Conservation (phyloP, 2,329 filamentous ascomycete genomes). For the Parafenestella ontariensis region DNA sequence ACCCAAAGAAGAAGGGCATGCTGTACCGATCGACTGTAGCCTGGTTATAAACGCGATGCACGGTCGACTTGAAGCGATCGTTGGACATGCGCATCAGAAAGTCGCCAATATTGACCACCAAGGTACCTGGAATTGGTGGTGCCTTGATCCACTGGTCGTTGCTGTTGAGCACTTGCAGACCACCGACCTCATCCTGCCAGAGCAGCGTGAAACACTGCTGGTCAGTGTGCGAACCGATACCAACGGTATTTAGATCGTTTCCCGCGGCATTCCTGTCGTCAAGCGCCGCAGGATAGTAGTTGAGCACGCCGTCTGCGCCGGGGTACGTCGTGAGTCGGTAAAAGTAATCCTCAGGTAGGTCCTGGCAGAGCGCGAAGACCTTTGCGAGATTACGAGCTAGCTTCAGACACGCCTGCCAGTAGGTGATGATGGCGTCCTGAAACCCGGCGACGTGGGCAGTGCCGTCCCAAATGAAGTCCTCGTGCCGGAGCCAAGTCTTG, state of each 20-base stretch:
- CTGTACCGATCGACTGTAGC: conserved; percentile 53
- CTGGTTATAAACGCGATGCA: conserved; percentile 39
- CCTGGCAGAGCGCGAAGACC: too few relatives aligned
- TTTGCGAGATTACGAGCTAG: too few relatives aligned
- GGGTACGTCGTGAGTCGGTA: too few relatives aligned
- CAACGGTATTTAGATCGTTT: not conserved
- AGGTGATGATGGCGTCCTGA: too few relatives aligned
- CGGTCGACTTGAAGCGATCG: conserved; percentile 61
- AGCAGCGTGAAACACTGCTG: conserved; percentile 20
- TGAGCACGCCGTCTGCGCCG: too few relatives aligned
- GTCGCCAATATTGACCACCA: conserved; percentile 54
- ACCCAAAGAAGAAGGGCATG: conserved; percentile 65
- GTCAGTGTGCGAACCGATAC: conserved; percentile 17
- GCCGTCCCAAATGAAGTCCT: too few relatives aligned
- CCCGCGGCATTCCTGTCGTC: too few relatives aligned
- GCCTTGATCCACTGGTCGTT: conserved; percentile 45
- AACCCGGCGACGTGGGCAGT: too few relatives aligned
- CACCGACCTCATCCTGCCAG: conserved; percentile 6
- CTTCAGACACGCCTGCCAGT: too few relatives aligned
- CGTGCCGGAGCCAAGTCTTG: too few relatives aligned
- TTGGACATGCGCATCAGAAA: conserved; percentile 63
- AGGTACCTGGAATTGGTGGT: conserved; percentile 35
- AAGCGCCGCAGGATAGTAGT: too few relatives aligned
- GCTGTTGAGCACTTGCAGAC: conserved; percentile 44
- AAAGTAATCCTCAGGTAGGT: too few relatives aligned